Percentiles rank a stretch among this genome's conserved stretches.
These are phyloP conservation scores for Pseudoturritis turrita DNA, from an alignment of 345 rosid species.

Conservation along the genomic window DNA sequence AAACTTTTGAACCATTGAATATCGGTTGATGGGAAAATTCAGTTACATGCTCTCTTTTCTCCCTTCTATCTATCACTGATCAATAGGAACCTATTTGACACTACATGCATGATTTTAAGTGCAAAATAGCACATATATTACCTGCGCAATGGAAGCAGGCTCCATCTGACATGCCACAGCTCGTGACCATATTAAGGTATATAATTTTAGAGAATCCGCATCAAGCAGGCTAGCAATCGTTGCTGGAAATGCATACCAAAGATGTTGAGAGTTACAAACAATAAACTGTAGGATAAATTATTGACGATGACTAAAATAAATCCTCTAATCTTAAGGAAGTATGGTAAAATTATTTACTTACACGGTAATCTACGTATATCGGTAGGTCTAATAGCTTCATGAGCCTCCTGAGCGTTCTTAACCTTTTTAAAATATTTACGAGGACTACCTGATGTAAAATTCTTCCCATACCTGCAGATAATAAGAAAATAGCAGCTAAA, in stretches of 20 bases:
- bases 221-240: slow-evolving; percentile 66
- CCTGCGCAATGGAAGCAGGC: slow-evolving; percentile 71
- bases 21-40: background rate
- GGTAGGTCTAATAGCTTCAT: slow-evolving; percentile 99
- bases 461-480: slow-evolving; percentile 65
- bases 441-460: slow-evolving; percentile 49
- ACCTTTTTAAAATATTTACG: slow-evolving; percentile 90
- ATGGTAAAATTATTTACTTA: slow-evolving; percentile 33
- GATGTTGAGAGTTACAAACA: slow-evolving; percentile 1
- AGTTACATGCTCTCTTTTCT: background rate
- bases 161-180: slow-evolving; percentile 96
- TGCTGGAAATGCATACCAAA: slow-evolving; percentile 44
- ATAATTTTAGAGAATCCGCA: slow-evolving; percentile 83
- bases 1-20: background rate
- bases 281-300: background rate
- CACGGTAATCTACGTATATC: slow-evolving; percentile 75
- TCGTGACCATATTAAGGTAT: slow-evolving; percentile 90
- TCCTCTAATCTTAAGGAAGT: slow-evolving; percentile 8
- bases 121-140: slow-evolving; percentile 18
- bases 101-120: slow-evolving; percentile 2
- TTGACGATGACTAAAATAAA: background rate
- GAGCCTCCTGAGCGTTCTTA: slow-evolving; percentile 98
- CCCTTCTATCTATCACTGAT: background rate
- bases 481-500: slow-evolving; percentile 1
- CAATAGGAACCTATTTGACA: slow-evolving; percentile 1